Evolutionary conservation across 176 grass and related monocot species (phyloP), one percentile per base, ranked within the genome.

Genomic region (Oryza nivara): DNA sequence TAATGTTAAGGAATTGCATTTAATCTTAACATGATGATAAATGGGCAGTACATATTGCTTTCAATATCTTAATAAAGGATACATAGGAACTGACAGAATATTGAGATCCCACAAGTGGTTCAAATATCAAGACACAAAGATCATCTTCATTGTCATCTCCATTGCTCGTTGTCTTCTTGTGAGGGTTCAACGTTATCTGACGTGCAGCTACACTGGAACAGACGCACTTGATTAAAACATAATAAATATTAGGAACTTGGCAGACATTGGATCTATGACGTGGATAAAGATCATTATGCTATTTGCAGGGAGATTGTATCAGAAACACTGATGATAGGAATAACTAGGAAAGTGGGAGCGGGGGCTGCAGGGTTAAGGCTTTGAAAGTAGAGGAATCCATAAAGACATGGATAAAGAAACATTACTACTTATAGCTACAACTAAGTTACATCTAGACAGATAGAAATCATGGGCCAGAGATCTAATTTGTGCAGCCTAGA

Each of bases 141-240:
- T 77, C 78, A 77, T 86, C 83, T 65, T 86, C 90, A 70, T 78
- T 52, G 20, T 78, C 90, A 56, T 85, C 74, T 72, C 67, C 89
- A n/a, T 26, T 48, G 22, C 67, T 79, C 45, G 58, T 70, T 9
- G 12, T 79, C 26, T 74, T 92, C 86, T 89, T 90, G 22, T 65
- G 72, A 51, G 92, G 71, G 65, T 84, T 92, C 77, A 97, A 82
- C 52, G 90, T 91, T 70, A 94, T 87, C 76, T 92, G 90, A 60
- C 86, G 87, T 64, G 92, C 94, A 91, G 90, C 94, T 94, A 92
- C 69, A 92, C 94, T 97, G 92, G 81, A 94, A 90, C 30, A 74
- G 16, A 84, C 49, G 10, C 30, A 26, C 40, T 72, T 23, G 19
- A 87, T 88, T 86, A 90, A 38, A 69, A 78, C 32, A 90, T 38